These are phyloP conservation scores for Thozetella sp. DNA, from an alignment of 495 filamentous ascomycete species.

Conservation along the genomic window DNA sequence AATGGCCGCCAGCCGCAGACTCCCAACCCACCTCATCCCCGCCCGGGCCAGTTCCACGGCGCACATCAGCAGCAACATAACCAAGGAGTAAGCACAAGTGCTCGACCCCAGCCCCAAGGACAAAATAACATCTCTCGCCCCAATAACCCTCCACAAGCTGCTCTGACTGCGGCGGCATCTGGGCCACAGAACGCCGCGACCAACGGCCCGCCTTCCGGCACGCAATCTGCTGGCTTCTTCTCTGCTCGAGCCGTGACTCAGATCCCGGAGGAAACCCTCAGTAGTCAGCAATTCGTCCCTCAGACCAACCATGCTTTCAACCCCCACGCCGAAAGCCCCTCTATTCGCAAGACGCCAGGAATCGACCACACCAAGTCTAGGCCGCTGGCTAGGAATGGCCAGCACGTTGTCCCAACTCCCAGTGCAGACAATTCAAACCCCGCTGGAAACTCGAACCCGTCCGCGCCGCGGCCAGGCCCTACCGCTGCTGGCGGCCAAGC, in stretches of 20 bases:
- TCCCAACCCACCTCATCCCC: conserved; percentile 29
- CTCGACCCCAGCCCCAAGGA: background rate
- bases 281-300: conserved; percentile 36
- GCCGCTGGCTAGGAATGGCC: conserved; percentile 54
- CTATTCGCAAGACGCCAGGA: conserved; percentile 87
- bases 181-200: background rate
- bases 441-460: conserved; percentile 11
- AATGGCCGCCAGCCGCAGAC: conserved; percentile 33
- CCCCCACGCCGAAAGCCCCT: conserved; percentile 79
- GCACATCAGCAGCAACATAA: conserved; percentile 24
- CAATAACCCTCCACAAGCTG: background rate
- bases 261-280: conserved; percentile 30
- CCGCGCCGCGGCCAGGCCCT: conserved; percentile 4
- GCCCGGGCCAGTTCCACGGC: conserved; percentile 13
- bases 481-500: conserved; percentile 17
- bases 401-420: conserved; percentile 38
- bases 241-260: conserved; percentile 68
- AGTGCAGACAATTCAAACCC: conserved; percentile 8
- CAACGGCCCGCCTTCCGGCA: conserved; percentile 8
- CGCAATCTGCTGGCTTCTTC: conserved; percentile 57
- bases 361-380: conserved; percentile 77
- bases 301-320: conserved; percentile 67
- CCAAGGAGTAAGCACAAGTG: conserved; percentile 5
- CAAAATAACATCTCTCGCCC: background rate
- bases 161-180: background rate